Evolutionary conservation across 1,139 yeast genomes (phyloP).

Genomic region (Suhomyces wounanorum): DNA sequence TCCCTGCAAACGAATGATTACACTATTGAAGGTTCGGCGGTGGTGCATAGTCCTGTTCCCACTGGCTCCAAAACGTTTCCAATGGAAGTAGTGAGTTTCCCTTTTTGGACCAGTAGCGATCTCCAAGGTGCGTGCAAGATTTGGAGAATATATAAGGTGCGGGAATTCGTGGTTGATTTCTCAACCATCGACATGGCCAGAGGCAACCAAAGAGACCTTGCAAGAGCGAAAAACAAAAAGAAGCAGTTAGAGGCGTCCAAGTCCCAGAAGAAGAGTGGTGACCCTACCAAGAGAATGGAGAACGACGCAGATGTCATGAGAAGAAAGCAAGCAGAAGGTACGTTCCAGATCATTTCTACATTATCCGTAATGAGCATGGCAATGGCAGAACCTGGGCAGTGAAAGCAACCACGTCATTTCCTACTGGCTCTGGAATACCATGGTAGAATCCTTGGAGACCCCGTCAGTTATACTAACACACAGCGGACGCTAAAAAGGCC

Average conservation of each 20-base stretch:
- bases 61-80: not conserved
- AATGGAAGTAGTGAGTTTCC: conserved; percentile 1
- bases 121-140: conserved; percentile 7
- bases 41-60: too few species aligned
- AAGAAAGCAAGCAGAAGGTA: conserved; percentile 81
- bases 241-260: conserved; percentile 67
- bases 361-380: not conserved
- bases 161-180: not conserved
- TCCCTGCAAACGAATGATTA: too few species aligned
- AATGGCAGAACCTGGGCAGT: too few species aligned
- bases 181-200: conserved; percentile 63
- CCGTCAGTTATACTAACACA: conserved; percentile 9
- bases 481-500: conserved; percentile 66
- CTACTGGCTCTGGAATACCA: too few species aligned
- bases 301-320: conserved; percentile 86
- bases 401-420: too few species aligned
- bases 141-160: conserved; percentile 10
- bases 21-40: too few species aligned
- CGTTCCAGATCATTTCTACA: conserved; percentile 25
- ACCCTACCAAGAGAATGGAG: conserved; percentile 82
- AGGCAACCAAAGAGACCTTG: conserved; percentile 95
- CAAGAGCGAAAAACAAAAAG: conserved; percentile 84
- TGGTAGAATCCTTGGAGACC: not conserved
- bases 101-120: conserved; percentile 4
- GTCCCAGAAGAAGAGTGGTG: conserved; percentile 73